These are phyloP conservation scores for Plantago elongata DNA, from an alignment of 257 asterid species.

Conservation along the genomic window DNA sequence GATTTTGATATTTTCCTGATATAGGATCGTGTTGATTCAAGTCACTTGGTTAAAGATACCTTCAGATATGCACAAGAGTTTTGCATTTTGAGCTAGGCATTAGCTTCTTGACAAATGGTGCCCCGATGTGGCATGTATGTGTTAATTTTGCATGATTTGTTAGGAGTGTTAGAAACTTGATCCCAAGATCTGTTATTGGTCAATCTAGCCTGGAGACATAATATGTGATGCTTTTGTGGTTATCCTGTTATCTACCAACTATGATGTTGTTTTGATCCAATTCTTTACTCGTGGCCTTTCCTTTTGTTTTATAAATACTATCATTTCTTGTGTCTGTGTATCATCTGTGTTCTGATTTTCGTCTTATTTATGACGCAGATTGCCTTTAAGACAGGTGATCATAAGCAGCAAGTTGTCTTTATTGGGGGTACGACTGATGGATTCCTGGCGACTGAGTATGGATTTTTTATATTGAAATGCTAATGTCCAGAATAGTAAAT, in stretches of 20 bases:
- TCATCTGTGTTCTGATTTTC: background rate
- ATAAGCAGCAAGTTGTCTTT: constrained; percentile 80
- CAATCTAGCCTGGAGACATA: no score
- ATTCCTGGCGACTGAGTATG: constrained; percentile 92
- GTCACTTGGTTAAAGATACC: no score
- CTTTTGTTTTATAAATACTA: background rate
- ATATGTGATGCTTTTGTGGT: background rate
- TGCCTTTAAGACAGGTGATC: constrained; percentile 90
- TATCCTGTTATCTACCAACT: background rate
- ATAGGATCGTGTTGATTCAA: no score
- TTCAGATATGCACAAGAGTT: no score
- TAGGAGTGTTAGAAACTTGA: no score
- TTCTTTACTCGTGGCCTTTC: background rate
- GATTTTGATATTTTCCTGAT: no score
- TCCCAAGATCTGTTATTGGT: no score
- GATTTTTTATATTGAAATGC: background rate
- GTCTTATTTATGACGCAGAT: constrained; percentile 44
- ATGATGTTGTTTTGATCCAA: no score
- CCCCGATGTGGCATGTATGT: no score
- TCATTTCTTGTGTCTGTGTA: background rate
- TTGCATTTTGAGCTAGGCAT: no score
- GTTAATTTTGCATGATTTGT: no score
- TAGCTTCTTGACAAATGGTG: no score
- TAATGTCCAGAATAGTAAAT: background rate
- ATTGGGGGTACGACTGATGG: constrained; percentile 93